Base-by-base conservation (phyloP, 768 basidiomycete genomes). In the Hydnum rufescens region DNA sequence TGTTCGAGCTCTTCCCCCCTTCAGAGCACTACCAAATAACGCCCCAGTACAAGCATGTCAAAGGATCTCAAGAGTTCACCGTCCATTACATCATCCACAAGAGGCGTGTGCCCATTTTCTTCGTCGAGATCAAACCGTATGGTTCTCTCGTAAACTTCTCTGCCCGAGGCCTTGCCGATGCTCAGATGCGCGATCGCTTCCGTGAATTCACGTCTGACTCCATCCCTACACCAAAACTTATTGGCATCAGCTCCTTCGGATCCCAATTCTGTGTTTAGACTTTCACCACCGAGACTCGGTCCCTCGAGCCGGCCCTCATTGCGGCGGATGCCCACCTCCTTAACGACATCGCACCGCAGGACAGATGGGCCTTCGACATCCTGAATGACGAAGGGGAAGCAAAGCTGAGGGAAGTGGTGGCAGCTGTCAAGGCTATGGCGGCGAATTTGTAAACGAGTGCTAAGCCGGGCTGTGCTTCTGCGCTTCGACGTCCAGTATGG, bases 241-340 rank as follows among this genome's bases (percentile, higher is more conserved):
- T 63, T 55, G 66, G 58, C 2, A 51, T 67, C 39, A 66, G 65
- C 42, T 65, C 63, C 1, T 62, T 66, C 26, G 66, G 65, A 5
- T 65, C 64, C 3, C 56, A 55, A 8, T 51, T 67, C 25, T 62
- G 63, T 26, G 66, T 66, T 52, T 67, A 66, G 51, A n/a, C 36
- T 3, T 32, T 43, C 28, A 51, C 54, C 2, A 49, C 50, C 19
- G 36, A 8, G 13, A 39, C 8, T 39, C 36, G 36, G 13, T 39
- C 36, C 19, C 13, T 39, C 36, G 19, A 8, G 13, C 36, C 36
- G 19, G 13, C 36, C 8, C 19, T 8, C 19, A 39, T 39, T 19
- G 13, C 36, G 19, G 13, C 36, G 13, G 19, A 19, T 39, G 36
- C 8, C 36, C 8, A 39, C 36, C 19, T 39, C 19, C 8, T 39